These are phyloP conservation scores for Geranomyces variabilis DNA, from an alignment of 192 early-diverging fungal genomes.

Conservation along the genomic window DNA sequence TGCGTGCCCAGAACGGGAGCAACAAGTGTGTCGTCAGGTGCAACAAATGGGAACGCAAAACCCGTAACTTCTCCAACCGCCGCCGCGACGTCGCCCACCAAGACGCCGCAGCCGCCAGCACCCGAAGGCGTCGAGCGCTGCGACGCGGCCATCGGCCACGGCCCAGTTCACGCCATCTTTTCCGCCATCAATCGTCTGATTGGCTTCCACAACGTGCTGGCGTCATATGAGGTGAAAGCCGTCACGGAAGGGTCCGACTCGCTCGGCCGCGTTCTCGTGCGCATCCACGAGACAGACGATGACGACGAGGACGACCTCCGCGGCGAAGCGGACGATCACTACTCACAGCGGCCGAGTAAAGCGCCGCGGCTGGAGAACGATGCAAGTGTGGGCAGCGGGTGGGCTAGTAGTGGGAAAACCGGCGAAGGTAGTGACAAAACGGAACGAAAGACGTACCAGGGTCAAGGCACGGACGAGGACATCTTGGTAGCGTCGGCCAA, in stretches of 20 bases:
- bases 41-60: too few relatives aligned
- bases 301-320: constrained; percentile 17
- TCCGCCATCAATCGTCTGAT: constrained; percentile 86
- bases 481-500: constrained; percentile 85
- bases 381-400: neutral
- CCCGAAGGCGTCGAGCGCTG: constrained; percentile 42
- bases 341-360: constrained; percentile 21
- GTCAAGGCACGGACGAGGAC: constrained; percentile 82
- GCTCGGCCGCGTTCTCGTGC: constrained; percentile 82
- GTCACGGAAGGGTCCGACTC: constrained; percentile 87
- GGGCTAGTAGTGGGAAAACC: constrained; percentile 16
- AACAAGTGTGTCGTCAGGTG: neutral
- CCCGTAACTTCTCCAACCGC: neutral
- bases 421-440: neutral
- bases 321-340: neutral
- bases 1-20: neutral
- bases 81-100: constrained; percentile 11
- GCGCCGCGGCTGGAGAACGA: constrained; percentile 24
- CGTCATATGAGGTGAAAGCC: constrained; percentile 84
- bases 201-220: constrained; percentile 71
- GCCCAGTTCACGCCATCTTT: constrained; percentile 90
- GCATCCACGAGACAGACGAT: constrained; percentile 51
- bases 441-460: constrained; percentile 58
- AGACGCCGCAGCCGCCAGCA: neutral
- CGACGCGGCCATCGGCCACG: constrained; percentile 84